Evolutionary conservation across 441 rosid species (phyloP).

Genomic region (Lepidium campestre): DNA sequence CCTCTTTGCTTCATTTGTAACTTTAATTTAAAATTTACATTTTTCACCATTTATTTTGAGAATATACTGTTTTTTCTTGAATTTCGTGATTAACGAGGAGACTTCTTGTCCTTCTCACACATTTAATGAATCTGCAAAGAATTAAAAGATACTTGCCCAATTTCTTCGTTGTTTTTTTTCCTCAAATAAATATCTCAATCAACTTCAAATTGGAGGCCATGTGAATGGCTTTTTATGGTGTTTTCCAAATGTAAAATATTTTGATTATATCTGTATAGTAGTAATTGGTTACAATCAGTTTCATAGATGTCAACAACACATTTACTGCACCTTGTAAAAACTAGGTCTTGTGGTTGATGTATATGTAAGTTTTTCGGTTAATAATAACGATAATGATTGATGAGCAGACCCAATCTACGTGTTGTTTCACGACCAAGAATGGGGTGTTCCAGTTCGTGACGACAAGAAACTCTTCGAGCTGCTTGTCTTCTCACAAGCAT

Average conservation of each 20-base stretch:
- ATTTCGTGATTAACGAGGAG: conserved; percentile 29
- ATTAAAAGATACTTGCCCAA: neutral
- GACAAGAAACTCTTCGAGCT: conserved; percentile 76
- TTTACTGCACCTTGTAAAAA: conserved; percentile 1
- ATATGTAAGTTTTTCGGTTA: neutral
- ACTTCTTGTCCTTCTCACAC: conserved; percentile 19
- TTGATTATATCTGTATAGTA: neutral
- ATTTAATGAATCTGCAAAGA: conserved; percentile 14
- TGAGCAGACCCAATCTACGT: conserved; percentile 54
- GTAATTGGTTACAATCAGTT: conserved; percentile 14
- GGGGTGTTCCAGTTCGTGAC: conserved; percentile 79
- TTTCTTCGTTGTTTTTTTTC: neutral
- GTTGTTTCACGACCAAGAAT: conserved; percentile 75
- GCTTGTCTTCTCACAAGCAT: conserved; percentile 81
- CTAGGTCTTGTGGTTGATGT: conserved; percentile 11
- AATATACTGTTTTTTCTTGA: neutral
- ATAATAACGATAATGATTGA: conserved; percentile 8
- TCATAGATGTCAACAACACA: conserved; percentile 19
- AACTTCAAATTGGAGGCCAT: neutral
- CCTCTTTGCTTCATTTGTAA: conserved; percentile 13
- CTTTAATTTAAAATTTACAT: conserved; percentile 26
- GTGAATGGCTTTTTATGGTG: neutral
- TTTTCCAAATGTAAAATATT: neutral
- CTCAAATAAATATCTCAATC: neutral
- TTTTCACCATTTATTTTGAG: neutral